Conservation (phyloP, 257 asterid genomes). For the Solanum virginianum region DNA sequence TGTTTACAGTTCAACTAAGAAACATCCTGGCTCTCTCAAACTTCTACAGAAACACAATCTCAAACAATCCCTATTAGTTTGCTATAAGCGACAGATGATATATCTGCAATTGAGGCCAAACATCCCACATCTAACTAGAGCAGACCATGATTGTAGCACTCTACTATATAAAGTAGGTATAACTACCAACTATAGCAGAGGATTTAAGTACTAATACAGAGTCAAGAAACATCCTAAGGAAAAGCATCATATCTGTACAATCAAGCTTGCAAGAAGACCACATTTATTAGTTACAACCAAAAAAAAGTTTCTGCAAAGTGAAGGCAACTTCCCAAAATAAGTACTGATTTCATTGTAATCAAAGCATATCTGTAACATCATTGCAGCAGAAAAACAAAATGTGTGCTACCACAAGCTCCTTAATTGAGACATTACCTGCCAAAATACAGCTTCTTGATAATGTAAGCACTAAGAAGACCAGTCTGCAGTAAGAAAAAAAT, state of each 20-base stretch:
- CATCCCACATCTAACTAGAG: neutral
- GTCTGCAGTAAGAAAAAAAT: constrained; percentile 15
- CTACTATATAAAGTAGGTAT: neutral
- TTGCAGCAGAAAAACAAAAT: neutral
- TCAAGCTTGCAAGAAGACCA: neutral
- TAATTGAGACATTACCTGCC: constrained; percentile 15
- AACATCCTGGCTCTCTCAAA: neutral
- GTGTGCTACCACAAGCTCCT: neutral
- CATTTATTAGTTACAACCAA: neutral
- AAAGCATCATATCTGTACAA: neutral
- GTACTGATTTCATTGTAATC: neutral
- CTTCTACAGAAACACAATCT: neutral
- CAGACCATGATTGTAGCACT: neutral
- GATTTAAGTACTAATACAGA: neutral
- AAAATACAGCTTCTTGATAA: constrained; percentile 32
- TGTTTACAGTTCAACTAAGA: neutral
- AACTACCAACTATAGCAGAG: neutral
- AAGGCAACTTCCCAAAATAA: neutral
- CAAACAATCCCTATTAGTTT: neutral
- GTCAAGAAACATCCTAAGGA: neutral
- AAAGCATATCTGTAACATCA: neutral
- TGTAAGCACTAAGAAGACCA: constrained; percentile 32
- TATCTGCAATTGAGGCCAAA: neutral
- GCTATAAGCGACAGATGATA: neutral
- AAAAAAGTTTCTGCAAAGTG: neutral